A percentile compares a stretch with the other conserved stretches of the same genome.
phyloP scores from a whole-genome alignment of 805 yeast species.

The Pichia cephalocereana region DNA sequence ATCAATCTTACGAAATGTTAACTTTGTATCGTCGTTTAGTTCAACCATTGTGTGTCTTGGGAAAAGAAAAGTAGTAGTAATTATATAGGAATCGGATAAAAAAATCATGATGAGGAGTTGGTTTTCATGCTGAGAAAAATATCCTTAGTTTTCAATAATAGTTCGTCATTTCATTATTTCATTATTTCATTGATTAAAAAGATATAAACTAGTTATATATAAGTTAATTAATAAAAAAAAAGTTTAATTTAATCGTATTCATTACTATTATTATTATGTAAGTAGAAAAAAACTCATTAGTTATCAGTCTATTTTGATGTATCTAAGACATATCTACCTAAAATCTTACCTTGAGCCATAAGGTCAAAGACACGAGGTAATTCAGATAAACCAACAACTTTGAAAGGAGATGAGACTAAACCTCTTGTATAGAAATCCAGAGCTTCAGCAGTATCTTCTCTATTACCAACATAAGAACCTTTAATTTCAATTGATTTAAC shows the following conservation, averaged over 20 bases:
- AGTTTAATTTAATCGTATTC: too few relatives aligned
- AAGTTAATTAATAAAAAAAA: too few relatives aligned
- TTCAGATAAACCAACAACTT: slow-evolving; percentile 66
- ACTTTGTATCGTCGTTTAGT: slow-evolving; percentile 5
- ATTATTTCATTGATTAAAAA: too few relatives aligned
- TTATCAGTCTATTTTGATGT: slow-evolving; percentile 40
- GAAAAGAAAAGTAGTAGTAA: neutral
- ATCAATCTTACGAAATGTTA: slow-evolving; percentile 15
- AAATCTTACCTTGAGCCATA: slow-evolving; percentile 78
- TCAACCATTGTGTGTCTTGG: slow-evolving; percentile 3
- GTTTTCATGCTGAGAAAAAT: too few relatives aligned
- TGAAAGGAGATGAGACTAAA: slow-evolving; percentile 53
- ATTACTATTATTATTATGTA: too few relatives aligned
- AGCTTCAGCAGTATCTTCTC: slow-evolving; percentile 77
- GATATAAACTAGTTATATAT: too few relatives aligned
- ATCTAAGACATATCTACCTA: slow-evolving; percentile 87
- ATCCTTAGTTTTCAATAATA: too few relatives aligned
- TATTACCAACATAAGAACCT: slow-evolving; percentile 86
- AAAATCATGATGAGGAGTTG: neutral
- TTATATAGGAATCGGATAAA: neutral
- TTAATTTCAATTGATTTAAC: slow-evolving; percentile 61
- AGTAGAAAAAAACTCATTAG: neutral
- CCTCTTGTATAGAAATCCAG: slow-evolving; percentile 64
- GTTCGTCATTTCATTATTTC: too few relatives aligned
- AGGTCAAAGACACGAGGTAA: slow-evolving; percentile 58